Base-by-base conservation (phyloP, 768 basidiomycete species). In the Stropharia rugosoannulata region DNA sequence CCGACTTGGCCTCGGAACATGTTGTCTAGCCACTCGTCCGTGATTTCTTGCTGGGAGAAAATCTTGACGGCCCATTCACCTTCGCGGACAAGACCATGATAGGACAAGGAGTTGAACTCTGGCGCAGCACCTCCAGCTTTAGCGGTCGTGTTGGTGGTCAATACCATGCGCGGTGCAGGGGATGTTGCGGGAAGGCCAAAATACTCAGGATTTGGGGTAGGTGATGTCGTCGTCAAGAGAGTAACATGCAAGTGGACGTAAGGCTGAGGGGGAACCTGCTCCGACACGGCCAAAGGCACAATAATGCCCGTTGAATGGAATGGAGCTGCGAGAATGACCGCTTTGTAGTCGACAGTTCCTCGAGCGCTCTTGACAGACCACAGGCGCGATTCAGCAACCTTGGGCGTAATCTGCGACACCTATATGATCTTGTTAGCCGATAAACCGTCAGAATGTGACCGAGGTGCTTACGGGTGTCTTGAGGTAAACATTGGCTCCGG, bases 221-320 rank as follows among this genome's bases (percentile, higher is more conserved):
- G 71, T 2, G 85, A 75, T 10, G 85, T 85, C 1, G 96, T 98
- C n/a, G 86, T 80, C 38, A 98, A 76, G 18, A 94, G 80, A 9
- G 96, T 97, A 49, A 96, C 94, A 66, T 95, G 91, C 2, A 98
- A 83, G 60, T 80, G 83, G 45, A 93, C 80, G 66, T 96, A 97
- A 18, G 86, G 84, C 60, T 90, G 88, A 37, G 75, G 64, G 2
- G 87, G 86, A 32, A 94, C 81, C 45, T 76, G 76, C 3, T 75
- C 68, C 4, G 80, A 66, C 29, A 88, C 67, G 15, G 79, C 64
- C 5, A 68, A 49, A 4, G 86, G 78, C 22, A 90, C 68, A 5
- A 65, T 64, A 59, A 92, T 87, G 12, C 71, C 73, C 1, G 89
- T 80, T 25, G 79, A 83, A 70, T 91, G 85, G 76, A 85, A 90